Evolutionary conservation across 768 basidiomycete genomes (phyloP), one percentile per base, ranked within the genome.

Genomic region (Holtermannia corniformis): DNA sequence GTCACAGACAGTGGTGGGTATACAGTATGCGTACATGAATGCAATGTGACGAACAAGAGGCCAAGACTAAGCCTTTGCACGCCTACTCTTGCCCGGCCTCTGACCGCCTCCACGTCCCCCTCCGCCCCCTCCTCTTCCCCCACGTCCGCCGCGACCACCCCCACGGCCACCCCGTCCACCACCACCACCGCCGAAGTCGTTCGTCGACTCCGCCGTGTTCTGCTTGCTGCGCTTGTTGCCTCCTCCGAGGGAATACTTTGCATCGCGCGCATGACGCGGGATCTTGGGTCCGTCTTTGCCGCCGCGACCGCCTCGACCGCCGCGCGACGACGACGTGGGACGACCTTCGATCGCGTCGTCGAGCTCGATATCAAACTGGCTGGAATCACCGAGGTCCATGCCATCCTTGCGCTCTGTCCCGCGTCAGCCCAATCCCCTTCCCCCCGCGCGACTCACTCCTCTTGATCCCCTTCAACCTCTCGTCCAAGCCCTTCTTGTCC

Each of bases 401-500:
- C 83, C 80, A 54, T 85, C 88, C 69, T 86, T 87, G 62, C 86
- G 82, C 78, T 93, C 90, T 93, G 64, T 23, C 56, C 51, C 10
- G 22, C 20, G 40, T 32, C 27, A 52, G 22, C 16, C 27, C n/a
- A 19, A 19, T 40, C 55, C 16, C 32, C 7, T 7, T 25, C 42
- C 47, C 47, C 24, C 40, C 10, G 20, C 10, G 32, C 7, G 11
- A 77, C 81, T 53, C 71, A 93, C 91, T 95, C 74, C 90, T 79
- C 75, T 96, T 95, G 58, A 96, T 80, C 5, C 82, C 81, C 65
- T 90, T 85, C 21, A 91, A 76, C 41, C 83, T 76, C 62, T 92
- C 89, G 53, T 85, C 84, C 79, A 93, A 84, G 26, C 89, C 87
- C 76, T 92, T 95, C 78, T 91, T 92, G 52, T 82, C 80, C 66